Conservation (phyloP, 2,329 filamentous ascomycete genomes). For the Clonostachys sp. region DNA sequence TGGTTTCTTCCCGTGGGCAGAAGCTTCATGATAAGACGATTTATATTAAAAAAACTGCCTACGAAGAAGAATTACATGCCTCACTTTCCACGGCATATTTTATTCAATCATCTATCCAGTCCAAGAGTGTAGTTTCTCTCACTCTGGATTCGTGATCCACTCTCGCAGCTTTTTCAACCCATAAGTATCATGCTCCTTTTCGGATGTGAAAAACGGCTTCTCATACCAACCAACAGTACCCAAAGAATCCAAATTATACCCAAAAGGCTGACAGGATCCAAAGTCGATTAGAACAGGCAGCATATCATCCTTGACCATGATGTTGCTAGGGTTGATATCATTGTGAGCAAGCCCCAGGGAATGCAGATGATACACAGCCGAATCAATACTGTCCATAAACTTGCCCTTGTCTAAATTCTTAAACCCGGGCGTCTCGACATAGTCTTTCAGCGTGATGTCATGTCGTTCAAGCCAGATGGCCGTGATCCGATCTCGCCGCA, state of each 20-base stretch:
- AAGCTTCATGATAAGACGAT: too few species aligned
- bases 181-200: not conserved
- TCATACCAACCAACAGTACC: conserved; percentile 1
- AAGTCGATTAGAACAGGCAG: conserved; percentile 25
- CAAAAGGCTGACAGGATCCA: conserved; percentile 16
- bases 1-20: too few species aligned
- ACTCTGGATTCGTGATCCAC: not conserved
- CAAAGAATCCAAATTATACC: not conserved
- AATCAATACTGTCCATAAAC: conserved; percentile 1
- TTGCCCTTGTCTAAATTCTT: not conserved
- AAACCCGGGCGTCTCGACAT: not conserved
- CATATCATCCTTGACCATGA: conserved; percentile 21
- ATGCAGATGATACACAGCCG: conserved; percentile 23
- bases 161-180: not conserved
- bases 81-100: too few species aligned
- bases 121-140: too few species aligned
- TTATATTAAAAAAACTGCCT: too few species aligned
- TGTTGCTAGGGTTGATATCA: conserved; percentile 23
- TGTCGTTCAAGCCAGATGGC: not conserved
- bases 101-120: too few species aligned
- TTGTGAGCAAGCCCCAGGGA: conserved; percentile 24
- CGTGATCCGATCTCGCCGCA: not conserved
- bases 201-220: not conserved
- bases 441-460: not conserved
- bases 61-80: too few species aligned